Evolutionary conservation across 2,329 filamentous ascomycete species (phyloP).

Genomic region (Magnaporthales sp.): DNA sequence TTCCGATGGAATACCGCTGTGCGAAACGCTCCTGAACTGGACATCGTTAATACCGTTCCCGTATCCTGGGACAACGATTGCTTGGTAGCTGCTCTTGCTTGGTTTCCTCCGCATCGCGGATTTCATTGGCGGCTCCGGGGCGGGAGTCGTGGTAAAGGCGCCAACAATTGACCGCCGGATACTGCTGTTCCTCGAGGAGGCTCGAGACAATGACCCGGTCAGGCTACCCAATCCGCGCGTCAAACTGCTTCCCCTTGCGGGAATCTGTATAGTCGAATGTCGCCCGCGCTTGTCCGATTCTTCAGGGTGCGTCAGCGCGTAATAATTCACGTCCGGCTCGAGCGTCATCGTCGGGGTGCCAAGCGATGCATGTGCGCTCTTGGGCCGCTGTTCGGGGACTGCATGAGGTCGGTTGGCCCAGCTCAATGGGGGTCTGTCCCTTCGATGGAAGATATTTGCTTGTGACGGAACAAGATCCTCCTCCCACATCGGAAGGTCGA

Average conservation of each 20-base stretch:
- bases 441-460: background rate
- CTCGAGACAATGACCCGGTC: background rate
- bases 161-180: background rate
- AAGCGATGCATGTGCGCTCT: background rate
- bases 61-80: constrained; percentile 45
- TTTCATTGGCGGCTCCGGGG: constrained; percentile 6
- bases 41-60: constrained; percentile 39
- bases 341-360: background rate
- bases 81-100: constrained; percentile 27
- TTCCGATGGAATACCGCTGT: background rate
- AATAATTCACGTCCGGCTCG: constrained; percentile 49
- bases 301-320: constrained; percentile 31
- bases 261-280: constrained; percentile 5
- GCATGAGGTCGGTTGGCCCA: background rate
- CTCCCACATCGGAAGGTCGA: constrained; percentile 37
- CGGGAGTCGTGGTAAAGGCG: background rate
- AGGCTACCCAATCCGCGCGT: background rate
- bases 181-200: background rate
- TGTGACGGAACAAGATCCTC: constrained; percentile 12
- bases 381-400: background rate
- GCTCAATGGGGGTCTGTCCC: background rate
- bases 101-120: constrained; percentile 8
- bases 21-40: background rate
- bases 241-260: constrained; percentile 17
- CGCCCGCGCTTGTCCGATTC: background rate